A percentile compares a stretch with the other conserved stretches of the same genome.
phyloP scores from a whole-genome alignment of 2,329 filamentous ascomycete species.

The Penicillium olsonii region DNA sequence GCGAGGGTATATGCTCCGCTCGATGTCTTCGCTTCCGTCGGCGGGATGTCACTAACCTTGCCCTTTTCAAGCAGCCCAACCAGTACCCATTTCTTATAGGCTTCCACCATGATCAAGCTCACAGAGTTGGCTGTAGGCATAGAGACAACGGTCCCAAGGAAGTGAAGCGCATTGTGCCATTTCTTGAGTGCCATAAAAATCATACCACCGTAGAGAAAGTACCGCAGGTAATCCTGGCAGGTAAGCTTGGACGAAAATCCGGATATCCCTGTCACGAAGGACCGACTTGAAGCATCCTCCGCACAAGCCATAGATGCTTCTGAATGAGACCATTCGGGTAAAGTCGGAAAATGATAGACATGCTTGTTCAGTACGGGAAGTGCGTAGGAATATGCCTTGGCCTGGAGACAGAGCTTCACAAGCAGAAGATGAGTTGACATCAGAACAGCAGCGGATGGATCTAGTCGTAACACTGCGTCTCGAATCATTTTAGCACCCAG shows the following conservation, averaged over 20 bases:
- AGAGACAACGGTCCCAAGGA: slow-evolving; percentile 66
- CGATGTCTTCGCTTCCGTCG: background rate
- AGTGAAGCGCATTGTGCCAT: slow-evolving; percentile 64
- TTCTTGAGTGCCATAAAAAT: slow-evolving; percentile 62
- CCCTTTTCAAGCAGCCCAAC: slow-evolving; percentile 72
- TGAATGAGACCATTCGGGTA: slow-evolving; percentile 24
- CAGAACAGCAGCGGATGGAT: slow-evolving; percentile 44
- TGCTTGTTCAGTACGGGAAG: slow-evolving; percentile 44
- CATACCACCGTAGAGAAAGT: slow-evolving; percentile 66
- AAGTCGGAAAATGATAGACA: slow-evolving; percentile 44
- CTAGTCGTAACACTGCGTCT: slow-evolving; percentile 47
- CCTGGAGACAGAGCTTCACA: slow-evolving; percentile 45
- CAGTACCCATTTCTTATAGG: slow-evolving; percentile 89
- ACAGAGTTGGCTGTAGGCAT: slow-evolving; percentile 65
- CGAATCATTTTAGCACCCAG: slow-evolving; percentile 44
- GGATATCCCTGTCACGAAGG: slow-evolving; percentile 38
- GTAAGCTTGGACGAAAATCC: slow-evolving; percentile 44
- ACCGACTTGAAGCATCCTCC: slow-evolving; percentile 31
- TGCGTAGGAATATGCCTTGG: slow-evolving; percentile 41
- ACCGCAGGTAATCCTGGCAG: slow-evolving; percentile 58
- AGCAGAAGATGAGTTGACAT: slow-evolving; percentile 47
- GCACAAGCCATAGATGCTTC: slow-evolving; percentile 31
- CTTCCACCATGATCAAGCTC: slow-evolving; percentile 80
- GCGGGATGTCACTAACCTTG: slow-evolving; percentile 47
- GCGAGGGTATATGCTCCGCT: background rate